Evolutionary conservation across 352 stramenopile genomes (phyloP), one percentile per base, ranked within the genome.

Genomic region (Globisporangium ultimum): DNA sequence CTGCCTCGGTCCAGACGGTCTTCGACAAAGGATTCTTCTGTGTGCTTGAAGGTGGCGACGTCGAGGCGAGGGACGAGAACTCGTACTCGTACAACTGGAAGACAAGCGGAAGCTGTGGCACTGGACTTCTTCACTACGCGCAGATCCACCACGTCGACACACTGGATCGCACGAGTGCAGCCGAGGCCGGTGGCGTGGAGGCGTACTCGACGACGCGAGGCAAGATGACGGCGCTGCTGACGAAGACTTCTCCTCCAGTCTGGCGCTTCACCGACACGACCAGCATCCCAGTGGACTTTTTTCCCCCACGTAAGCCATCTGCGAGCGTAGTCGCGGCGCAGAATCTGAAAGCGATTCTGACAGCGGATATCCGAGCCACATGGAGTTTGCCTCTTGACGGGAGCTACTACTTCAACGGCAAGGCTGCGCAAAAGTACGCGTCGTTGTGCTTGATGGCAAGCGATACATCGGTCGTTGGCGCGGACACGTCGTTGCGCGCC

Each of bases 341-440:
- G 11, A 65, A 73, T 28, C 62, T 88, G 13, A 78, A 60, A 40
- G 65, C 66, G 7, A 60, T 89, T 3, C 63, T 91, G 1, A 58
- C 55, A 0, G 71, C 88, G 24, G 80, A 92, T 65, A 89, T 92
- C 24, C 24, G 24, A 32, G 24, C 53, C 32, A 90, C 24, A 71
- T 66, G 17, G 68, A 88, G 24, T 94, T 53, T 91, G 43, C 79
- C 78, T 6, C 64, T 68, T 24, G 74, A 89, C 63, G 82, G 75
- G 20, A 89, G 80, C 60, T 93, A 93, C 64, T 93, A 93, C 70
- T 93, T 93, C 62, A 91, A 90, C 54, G 82, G 84, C 46, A 93
- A 93, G 42, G 55, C 74, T 9, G 53, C 89, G 20, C 84, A 93
- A 53, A 91, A 91, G 66, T 90, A 81, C 52, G 82, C 74, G 4